Conservation (phyloP, 331 rosid genomes). For the Quercus phellos region DNA sequence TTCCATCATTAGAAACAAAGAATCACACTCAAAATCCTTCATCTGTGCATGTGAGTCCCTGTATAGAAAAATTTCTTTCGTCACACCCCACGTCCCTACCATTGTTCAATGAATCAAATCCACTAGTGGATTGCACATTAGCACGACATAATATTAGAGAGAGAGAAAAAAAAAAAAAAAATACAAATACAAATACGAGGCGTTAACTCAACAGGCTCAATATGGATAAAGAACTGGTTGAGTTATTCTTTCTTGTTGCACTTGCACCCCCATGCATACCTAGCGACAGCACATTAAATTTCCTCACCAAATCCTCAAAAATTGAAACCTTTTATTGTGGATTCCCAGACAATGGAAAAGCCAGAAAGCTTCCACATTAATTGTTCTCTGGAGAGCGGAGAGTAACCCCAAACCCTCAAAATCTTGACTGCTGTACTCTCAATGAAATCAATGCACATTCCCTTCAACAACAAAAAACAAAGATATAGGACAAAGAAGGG, state of each 20-base stretch:
- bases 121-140: conserved; percentile 24
- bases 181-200: conserved; percentile 10
- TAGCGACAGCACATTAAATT: conserved; percentile 24
- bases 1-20: not conserved
- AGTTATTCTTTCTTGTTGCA: conserved; percentile 25
- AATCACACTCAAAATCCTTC: not conserved
- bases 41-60: not conserved
- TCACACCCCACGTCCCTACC: not conserved
- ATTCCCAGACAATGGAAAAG: conserved; percentile 28
- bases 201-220: conserved; percentile 29
- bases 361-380: conserved; percentile 20
- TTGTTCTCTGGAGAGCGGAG: conserved; percentile 15
- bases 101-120: conserved; percentile 34
- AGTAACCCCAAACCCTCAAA: conserved; percentile 28
- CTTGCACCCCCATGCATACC: conserved; percentile 14
- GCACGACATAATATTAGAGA: conserved; percentile 6
- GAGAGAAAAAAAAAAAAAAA: not conserved
- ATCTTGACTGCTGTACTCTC: conserved; percentile 32
- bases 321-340: conserved; percentile 14
- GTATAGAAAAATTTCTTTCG: not conserved
- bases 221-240: conserved; percentile 31
- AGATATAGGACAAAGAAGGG: conserved; percentile 45
- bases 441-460: conserved; percentile 69
- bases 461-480: conserved; percentile 58
- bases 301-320: conserved; percentile 28